These are phyloP conservation scores for Thraustotheca clavata DNA, from an alignment of 352 stramenopile species.

Conservation along the genomic window DNA sequence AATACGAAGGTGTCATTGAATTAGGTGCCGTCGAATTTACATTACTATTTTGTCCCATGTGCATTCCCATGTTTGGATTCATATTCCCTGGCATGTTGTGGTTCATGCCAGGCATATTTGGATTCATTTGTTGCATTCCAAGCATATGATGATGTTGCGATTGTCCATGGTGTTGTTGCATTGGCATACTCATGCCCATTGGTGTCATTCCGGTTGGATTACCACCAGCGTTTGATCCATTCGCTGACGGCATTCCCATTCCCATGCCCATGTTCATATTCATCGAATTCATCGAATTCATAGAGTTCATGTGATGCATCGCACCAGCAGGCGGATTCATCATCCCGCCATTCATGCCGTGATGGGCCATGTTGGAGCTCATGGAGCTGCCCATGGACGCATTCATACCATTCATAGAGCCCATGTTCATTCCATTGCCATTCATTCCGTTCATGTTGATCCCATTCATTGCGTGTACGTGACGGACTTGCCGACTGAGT, in stretches of 20 bases:
- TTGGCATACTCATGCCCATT: conserved; percentile 36
- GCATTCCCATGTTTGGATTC: conserved; percentile 15
- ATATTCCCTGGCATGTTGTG: conserved; percentile 7
- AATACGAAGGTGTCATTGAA: background rate
- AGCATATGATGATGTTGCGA: conserved; percentile 47
- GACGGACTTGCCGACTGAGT: background rate
- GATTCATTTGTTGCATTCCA: conserved; percentile 38
- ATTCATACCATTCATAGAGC: conserved; percentile 44
- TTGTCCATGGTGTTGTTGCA: conserved; percentile 32
- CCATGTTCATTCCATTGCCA: conserved; percentile 48
- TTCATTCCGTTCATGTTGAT: conserved; percentile 35
- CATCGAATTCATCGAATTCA: conserved; percentile 2
- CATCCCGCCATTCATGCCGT: conserved; percentile 18
- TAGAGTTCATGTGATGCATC: conserved; percentile 20
- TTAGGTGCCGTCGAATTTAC: too few relatives aligned
- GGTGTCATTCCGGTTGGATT: conserved; percentile 23
- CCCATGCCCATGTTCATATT: conserved; percentile 39
- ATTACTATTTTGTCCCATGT: background rate
- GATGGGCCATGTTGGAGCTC: conserved; percentile 9
- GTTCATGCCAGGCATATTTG: conserved; percentile 24
- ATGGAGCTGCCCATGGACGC: background rate
- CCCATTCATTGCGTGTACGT: conserved; percentile 16
- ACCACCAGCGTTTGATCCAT: conserved; percentile 13
- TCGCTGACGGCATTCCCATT: conserved; percentile 16
- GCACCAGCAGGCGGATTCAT: conserved; percentile 29